Base-by-base conservation (phyloP, 192 early-diverging fungal species). In the Entomortierella chlamydospora region DNA sequence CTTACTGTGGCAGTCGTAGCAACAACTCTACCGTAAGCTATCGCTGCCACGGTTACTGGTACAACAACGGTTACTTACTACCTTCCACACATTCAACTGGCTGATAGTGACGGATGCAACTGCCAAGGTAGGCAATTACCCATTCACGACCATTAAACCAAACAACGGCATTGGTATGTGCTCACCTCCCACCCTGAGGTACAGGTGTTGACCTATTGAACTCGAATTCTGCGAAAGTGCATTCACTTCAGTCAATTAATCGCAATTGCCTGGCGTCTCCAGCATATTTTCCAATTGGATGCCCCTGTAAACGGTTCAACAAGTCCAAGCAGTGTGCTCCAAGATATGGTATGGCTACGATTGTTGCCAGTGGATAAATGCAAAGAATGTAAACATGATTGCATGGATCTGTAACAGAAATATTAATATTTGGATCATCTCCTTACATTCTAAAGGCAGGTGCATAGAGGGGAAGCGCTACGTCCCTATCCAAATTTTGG, bases 71-170 rank as follows among this genome's bases (percentile, higher is more conserved):
- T 17, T 47, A 47, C 45, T 47, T 15, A 47, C 45, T 4, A 20
- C 15, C 20, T 15, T 20, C 20, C 4, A n/a, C 20, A 47, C 20
- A 17, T 20, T 47, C 15, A 47, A 57, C 11, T 23, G 15, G 26
- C 15, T 29, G 9, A 51, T 66, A 88, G 91, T 93, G 20, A 89
- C 90, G 1, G 93, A 95, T 62, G 94, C 94, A 7, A 83, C 87
- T 20, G 94, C 94, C 49, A 95, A 95, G 65, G 93, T 94, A 22
- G 94, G 83, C 10, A 93, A 90, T 72, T 94, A 89, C 56, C 94
- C 94, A 7, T 95, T 95, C 83, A 95, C 94, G 22, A 95, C 94
- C 30, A 95, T 95, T 43, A 89, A 91, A 61, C 93, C 93, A 20
- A 95, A 95, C 82, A 87, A 91, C 60, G 94, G 92, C 50, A 85